These are phyloP conservation scores for Cotoneaster glaucophyllus DNA, from an alignment of 306 rosid genomes.

Conservation along the genomic window DNA sequence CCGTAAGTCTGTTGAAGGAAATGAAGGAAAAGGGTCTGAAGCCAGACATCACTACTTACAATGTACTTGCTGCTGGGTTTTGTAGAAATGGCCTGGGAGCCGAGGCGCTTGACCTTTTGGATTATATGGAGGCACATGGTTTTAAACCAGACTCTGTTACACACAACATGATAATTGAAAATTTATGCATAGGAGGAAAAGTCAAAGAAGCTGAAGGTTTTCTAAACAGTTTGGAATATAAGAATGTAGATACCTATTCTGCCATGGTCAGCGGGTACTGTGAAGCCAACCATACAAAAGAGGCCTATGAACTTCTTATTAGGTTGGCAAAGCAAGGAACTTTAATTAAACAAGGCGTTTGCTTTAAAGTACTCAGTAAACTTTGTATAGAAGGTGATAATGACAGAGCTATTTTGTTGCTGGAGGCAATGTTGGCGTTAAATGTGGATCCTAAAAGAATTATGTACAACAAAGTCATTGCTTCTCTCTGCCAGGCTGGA, in stretches of 20 bases:
- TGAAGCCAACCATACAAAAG: conserved; percentile 31
- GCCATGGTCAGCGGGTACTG: conserved; percentile 72
- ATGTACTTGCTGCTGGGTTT: conserved; percentile 64
- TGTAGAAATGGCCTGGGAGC: conserved; percentile 42
- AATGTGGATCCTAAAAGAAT: conserved; percentile 44
- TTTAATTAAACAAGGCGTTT: conserved; percentile 27
- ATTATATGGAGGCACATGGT: conserved; percentile 47
- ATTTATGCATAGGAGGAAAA: conserved; percentile 56
- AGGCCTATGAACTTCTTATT: conserved; percentile 47
- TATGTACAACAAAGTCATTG: conserved; percentile 47
- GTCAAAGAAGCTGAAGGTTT: conserved; percentile 51
- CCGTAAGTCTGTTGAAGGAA: conserved; percentile 37
- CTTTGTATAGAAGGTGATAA: conserved; percentile 43
- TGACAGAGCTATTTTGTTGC: conserved; percentile 30
- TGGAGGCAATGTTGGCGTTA: conserved; percentile 35
- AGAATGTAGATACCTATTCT: conserved; percentile 46
- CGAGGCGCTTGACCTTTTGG: conserved; percentile 37
- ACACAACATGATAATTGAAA: conserved; percentile 57
- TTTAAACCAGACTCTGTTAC: conserved; percentile 44
- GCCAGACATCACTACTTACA: conserved; percentile 64
- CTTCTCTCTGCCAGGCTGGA: conserved; percentile 51
- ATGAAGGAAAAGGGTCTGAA: conserved; percentile 50
- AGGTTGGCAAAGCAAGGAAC: conserved; percentile 39
- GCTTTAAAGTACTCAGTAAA: conserved; percentile 43
- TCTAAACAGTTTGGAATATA: conserved; percentile 43